Evolutionary conservation across 306 rosid genomes (phyloP), one percentile per base, ranked within the genome.

Genomic region (Gastrolobium bilobum): DNA sequence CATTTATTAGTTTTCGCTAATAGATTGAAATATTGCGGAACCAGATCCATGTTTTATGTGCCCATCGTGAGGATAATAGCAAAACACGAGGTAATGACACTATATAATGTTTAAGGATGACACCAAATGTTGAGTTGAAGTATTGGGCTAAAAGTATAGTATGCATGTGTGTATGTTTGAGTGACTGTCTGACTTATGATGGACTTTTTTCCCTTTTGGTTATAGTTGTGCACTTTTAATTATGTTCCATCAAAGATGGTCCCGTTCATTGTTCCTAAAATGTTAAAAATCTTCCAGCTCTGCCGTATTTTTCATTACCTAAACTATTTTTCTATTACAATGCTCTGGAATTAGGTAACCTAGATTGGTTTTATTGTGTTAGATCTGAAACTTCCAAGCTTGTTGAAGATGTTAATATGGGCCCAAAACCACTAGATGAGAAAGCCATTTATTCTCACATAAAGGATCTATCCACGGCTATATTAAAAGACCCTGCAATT

Each of bases 341-440:
- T 20, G 26, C 15, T 37, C 50, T 29, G 10, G 53, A 71, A 37
- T 78, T 69, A 29, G 58, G 5, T 66, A 37, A 64, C 52, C 47
- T 51, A 83, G 37, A 26, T 34, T 31, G 9, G 44, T 14, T 67
- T 10, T 20, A 46, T 79, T 64, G 38, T 42, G 13, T n/a, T 77
- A 96, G 99, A 95, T 46, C 98, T 98, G 5, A 96, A 93, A 85
- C 98, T 96, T 71, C 96, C 96, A 56, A 96, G 97, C 90, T 86
- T 96, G 89, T 82, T 96, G 89, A 96, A 96, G 90, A 93, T 93
- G 98, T 86, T 95, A 84, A 61, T 91, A 79, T 90, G 99, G 97
- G 94, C 97, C 56, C 99, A 95, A 84, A 88, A 89, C 76, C 98
- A 90, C 96, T 95, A 39, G 96, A 90, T 60, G 98, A 93, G 91